Conservation (phyloP, 768 basidiomycete species). For the Mrakia gelida region DNA sequence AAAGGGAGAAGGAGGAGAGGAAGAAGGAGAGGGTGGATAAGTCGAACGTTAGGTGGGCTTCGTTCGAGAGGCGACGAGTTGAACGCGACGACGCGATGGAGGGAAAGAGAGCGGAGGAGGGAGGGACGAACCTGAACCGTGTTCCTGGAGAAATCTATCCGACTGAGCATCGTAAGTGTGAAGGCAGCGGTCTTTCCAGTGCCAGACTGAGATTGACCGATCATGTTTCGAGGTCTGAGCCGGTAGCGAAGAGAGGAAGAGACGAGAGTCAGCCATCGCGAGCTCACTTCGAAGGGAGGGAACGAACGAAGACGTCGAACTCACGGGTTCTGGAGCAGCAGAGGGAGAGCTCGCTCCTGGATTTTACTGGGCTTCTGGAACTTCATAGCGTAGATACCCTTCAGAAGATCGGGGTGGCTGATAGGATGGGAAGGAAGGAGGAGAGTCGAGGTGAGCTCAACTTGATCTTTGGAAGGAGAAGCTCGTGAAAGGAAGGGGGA, state of each 20-base stretch:
- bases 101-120: neutral
- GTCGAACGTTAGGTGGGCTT: too few species aligned
- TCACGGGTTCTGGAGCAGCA: slow-evolving; percentile 84
- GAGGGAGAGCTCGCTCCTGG: slow-evolving; percentile 90
- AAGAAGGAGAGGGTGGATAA: neutral
- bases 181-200: slow-evolving; percentile 99
- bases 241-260: neutral
- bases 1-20: neutral
- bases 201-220: slow-evolving; percentile 97
- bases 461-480: neutral
- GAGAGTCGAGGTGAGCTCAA: neutral
- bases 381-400: slow-evolving; percentile 89
- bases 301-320: slow-evolving; percentile 55
- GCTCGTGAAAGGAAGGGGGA: neutral
- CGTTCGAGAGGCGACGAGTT: too few species aligned
- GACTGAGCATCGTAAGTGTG: slow-evolving; percentile 92
- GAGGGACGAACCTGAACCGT: slow-evolving; percentile 66
- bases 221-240: slow-evolving; percentile 90
- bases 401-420: slow-evolving; percentile 80
- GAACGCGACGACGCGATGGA: neutral
- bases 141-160: slow-evolving; percentile 75
- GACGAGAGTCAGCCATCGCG: neutral
- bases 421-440: neutral
- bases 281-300: neutral
- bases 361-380: slow-evolving; percentile 99